A percentile compares a stretch with the other conserved stretches of the same genome.
Conservation (phyloP, 352 stramenopile species). For the Pythium folliculosum region DNA sequence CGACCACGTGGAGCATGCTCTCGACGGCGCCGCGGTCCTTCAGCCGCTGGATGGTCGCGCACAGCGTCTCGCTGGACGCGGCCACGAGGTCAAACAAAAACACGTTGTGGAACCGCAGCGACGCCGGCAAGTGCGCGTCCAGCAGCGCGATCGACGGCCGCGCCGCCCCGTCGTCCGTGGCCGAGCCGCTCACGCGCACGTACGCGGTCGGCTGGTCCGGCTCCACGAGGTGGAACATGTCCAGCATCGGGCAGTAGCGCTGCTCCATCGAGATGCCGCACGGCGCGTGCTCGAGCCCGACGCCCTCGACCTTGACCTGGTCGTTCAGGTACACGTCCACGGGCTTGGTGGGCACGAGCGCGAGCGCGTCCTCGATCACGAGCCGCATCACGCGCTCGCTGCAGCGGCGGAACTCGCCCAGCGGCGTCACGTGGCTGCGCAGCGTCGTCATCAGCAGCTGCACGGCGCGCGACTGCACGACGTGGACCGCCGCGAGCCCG, state of each 20-base stretch:
- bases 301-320: slow-evolving; percentile 11
- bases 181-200: not conserved
- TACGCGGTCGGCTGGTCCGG: slow-evolving; percentile 24
- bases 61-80: slow-evolving; percentile 34
- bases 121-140: slow-evolving; percentile 26
- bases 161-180: not conserved
- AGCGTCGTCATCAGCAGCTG: slow-evolving; percentile 23
- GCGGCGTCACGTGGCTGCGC: slow-evolving; percentile 13
- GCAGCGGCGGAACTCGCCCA: slow-evolving; percentile 36
- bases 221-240: slow-evolving; percentile 30
- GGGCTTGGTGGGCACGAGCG: slow-evolving; percentile 17
- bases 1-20: slow-evolving; percentile 43
- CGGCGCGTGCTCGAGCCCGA: slow-evolving; percentile 14
- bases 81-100: slow-evolving; percentile 50
- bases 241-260: slow-evolving; percentile 24
- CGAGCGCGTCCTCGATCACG: slow-evolving; percentile 43
- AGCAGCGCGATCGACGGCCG: not conserved
- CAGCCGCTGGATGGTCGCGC: slow-evolving; percentile 35
- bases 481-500: not conserved
- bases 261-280: slow-evolving; percentile 31
- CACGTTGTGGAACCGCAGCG: slow-evolving; percentile 51
- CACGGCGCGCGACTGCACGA: slow-evolving; percentile 16
- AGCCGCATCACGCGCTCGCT: slow-evolving; percentile 53
- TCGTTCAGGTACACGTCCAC: slow-evolving; percentile 18
- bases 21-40: slow-evolving; percentile 44